Evolutionary conservation across 129 eudicot genomes (phyloP).

Genomic region (Helianthus tuberosus): DNA sequence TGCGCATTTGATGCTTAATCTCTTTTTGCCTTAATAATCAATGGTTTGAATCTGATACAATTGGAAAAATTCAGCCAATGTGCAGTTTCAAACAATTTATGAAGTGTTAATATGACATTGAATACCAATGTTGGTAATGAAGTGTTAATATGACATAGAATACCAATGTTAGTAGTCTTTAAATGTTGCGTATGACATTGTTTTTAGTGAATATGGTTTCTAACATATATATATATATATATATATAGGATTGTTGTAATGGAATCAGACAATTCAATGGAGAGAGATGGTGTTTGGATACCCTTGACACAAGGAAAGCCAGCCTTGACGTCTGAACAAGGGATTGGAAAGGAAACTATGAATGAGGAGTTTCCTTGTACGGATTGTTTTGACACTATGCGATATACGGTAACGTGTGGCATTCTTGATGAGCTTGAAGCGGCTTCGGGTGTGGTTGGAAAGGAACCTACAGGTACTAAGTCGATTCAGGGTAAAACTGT

Average conservation of each 20-base stretch:
- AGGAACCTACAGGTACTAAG: conserved; percentile 16
- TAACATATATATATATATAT: too few species aligned
- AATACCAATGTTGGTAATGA: too few species aligned
- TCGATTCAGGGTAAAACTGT: conserved; percentile 19
- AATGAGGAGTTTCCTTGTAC: conserved; percentile 16
- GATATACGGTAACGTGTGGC: neutral
- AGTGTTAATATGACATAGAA: too few species aligned
- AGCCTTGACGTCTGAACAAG: conserved; percentile 18
- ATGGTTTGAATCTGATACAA: too few species aligned
- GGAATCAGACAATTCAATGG: conserved; percentile 38
- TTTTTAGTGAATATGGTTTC: neutral
- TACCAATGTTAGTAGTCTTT: too few species aligned
- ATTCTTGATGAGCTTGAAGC: conserved; percentile 19
- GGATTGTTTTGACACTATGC: neutral
- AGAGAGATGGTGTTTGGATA: conserved; percentile 29
- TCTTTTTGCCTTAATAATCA: too few species aligned
- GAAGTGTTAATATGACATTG: too few species aligned
- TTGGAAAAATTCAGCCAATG: too few species aligned
- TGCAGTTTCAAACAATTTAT: too few species aligned
- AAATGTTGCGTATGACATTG: too few species aligned
- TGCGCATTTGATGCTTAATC: too few species aligned
- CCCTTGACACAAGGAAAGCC: conserved; percentile 45
- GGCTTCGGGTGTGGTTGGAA: conserved; percentile 13
- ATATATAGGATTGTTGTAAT: conserved; percentile 26
- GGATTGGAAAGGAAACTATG: conserved; percentile 14